Evolutionary conservation across 1,284 basidiomycete species (phyloP), one percentile per base, ranked within the genome.

Genomic region (Pyrrhoderma noxium): DNA sequence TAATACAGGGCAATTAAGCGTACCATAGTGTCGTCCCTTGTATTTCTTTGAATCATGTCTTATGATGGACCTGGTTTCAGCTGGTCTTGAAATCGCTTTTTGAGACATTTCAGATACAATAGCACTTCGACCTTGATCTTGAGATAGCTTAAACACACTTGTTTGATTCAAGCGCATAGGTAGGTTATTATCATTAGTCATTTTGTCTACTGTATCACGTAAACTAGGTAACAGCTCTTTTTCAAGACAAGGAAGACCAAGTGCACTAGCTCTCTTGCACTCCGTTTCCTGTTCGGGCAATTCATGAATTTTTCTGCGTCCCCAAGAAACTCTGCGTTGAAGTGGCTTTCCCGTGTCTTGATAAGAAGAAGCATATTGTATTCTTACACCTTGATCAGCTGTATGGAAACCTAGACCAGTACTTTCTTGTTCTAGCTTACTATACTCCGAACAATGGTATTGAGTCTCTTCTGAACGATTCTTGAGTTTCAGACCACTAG

Each of bases 181-280:
- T 11, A 11, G 27, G 27, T 5, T 11, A 31, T 31, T 31, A 5
- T 45, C 9, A 13, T 27, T 31, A 25, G 83, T 87, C 84, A 86
- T 87, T 41, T 76, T 74, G 57, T 81, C 75, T 35, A 86, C 74
- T 0, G 84, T 87, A 54, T 86, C 83, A 34, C 76, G 70, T 34
- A 86, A 67, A 19, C 82, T 80, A 8, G 84, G 84, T 22, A 87
- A 63, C 9, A 86, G 68, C 25, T 82, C 76, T 0, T 76, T 68
- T 57, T 87, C 84, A 21, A 84, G 62, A 19, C 76, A 64, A 2
- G 79, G 77, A 2, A 85, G 63, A 3, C 66, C 69, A 18, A 79
- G 64, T 46, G 74, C 68, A 56, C 74, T 77, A 50, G 22, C 43
- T 46, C 48, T 14, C 43, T 50, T 54, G 34, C 19, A 22, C 7